phyloP scores from a whole-genome alignment of 495 filamentous ascomycete species.

The Umbilicaria muhlenbergii region DNA sequence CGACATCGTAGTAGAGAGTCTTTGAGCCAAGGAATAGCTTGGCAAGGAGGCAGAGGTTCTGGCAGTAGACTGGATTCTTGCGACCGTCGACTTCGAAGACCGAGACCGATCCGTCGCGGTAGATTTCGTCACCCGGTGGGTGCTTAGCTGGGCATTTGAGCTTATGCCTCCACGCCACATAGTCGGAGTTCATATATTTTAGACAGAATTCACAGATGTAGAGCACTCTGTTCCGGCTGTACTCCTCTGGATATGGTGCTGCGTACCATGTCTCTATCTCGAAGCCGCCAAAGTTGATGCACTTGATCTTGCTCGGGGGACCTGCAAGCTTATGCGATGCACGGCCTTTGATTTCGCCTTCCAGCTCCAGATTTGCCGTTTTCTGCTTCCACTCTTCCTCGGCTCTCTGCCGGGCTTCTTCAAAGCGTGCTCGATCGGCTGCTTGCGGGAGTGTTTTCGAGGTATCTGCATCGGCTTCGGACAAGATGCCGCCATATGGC shows the following conservation, averaged over 20 bases:
- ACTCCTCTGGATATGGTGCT: conserved; percentile 97
- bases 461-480: conserved; percentile 81
- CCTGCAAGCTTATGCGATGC: conserved; percentile 58
- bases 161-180: conserved; percentile 71
- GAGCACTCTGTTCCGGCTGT: conserved; percentile 83
- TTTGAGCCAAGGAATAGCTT: conserved; percentile 99
- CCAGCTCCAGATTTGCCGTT: conserved; percentile 28
- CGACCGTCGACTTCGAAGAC: conserved; percentile 97
- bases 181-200: conserved; percentile 66
- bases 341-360: conserved; percentile 30
- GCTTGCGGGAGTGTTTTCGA: conserved; percentile 68
- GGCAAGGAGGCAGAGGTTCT: conserved; percentile 82
- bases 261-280: conserved; percentile 99
- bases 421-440: conserved; percentile 68
- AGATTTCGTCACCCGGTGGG: conserved; percentile 95
- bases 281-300: conserved; percentile 92
- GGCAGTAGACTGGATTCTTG: conserved; percentile 91
- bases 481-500: conserved; percentile 88
- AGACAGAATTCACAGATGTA: conserved; percentile 99
- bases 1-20: conserved; percentile 98
- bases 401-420: conserved; percentile 71
- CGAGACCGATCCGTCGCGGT: conserved; percentile 82
- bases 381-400: conserved; percentile 80
- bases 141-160: conserved; percentile 83
- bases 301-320: conserved; percentile 90